Conservation (phyloP, 164 flowering plant genomes). For the Vitis amurensis region DNA sequence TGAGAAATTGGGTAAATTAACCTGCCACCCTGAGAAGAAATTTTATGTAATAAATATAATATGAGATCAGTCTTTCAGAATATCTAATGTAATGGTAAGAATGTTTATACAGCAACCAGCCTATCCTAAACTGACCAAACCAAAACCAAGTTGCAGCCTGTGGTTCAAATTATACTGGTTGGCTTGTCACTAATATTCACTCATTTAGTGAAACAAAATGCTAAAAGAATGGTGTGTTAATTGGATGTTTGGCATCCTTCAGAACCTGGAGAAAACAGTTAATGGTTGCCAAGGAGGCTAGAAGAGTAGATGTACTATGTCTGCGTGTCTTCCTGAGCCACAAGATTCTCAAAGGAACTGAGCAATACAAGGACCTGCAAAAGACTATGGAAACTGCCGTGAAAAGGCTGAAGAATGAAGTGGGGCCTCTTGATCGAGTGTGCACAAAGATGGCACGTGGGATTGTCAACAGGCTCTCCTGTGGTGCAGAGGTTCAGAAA, state of each 20-base stretch:
- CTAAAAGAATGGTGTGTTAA: no score
- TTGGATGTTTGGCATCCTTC: constrained; percentile 15
- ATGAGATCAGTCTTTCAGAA: no score
- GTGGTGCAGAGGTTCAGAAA: constrained; percentile 58
- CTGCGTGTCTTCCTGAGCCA: constrained; percentile 50
- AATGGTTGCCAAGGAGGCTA: constrained; percentile 63
- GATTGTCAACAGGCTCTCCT: constrained; percentile 64
- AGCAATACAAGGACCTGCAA: constrained; percentile 39
- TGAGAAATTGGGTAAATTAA: no score
- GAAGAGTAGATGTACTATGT: constrained; percentile 64
- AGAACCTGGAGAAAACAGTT: constrained; percentile 77
- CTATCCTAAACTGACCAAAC: no score
- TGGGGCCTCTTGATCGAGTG: constrained; percentile 56
- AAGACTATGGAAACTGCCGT: constrained; percentile 43
- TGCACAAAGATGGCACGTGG: constrained; percentile 56
- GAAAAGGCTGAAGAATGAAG: constrained; percentile 49
- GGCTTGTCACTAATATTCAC: no score
- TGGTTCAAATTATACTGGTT: neutral
- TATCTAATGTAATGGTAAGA: no score
- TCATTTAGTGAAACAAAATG: no score
- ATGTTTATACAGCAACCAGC: no score
- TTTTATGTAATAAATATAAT: no score
- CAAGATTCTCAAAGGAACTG: constrained; percentile 56
- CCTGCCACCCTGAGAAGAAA: no score
- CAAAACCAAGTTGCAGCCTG: neutral